Base-by-base conservation (phyloP, 2,329 filamentous ascomycete species). In the Lachnellula subtilissima region DNA sequence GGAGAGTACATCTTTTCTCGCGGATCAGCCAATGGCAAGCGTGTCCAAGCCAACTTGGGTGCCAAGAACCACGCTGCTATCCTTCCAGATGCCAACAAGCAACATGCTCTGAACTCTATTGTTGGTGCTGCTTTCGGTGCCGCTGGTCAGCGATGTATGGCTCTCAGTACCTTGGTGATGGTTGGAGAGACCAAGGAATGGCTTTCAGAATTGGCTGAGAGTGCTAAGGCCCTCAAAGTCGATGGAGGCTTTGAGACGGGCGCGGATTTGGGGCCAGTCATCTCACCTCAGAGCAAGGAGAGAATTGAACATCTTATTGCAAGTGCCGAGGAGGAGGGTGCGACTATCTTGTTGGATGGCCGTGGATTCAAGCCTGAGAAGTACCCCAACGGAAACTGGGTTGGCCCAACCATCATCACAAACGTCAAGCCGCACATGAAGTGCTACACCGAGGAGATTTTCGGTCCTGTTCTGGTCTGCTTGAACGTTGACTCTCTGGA, bases 61-160 rank as follows among this genome's bases (percentile, higher is more conserved):
- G 89, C 89, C 64, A 94, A 94, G 82, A 94, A 94, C 79, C 89
- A 94, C 72, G 89, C 89, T 28, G 87, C 88, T 52, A 85, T 94
- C 32, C 81, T 93, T 59, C 89, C 89, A 17, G 89, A 94, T 76
- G 88, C 86, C 77, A 92, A 94, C 78, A 93, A 91, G 82, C 92
- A 94, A 77, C 88, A 92, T 67, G 89, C 91, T 63, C 76, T 94
- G 67, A 94, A 93, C 75, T 87, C 88, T 45, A 89, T 94, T 62
- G 83, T 89, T 4, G 90, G 89, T 62, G 89, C 90, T 36, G 89
- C 90, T 22, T 94, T 94, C 64, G 89, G 89, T 62, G 89, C 89
- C 61, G 89, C 89, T 23, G 89, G 89, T 39, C 89, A 94, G 77
- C 80, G 89, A 60, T 94, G 89, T 75, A 94, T 94, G 89, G 89